A percentile compares a stretch with the other conserved stretches of the same genome.
Conservation (phyloP, 2,329 filamentous ascomycete genomes). For the Sclerotinia spermophila region DNA sequence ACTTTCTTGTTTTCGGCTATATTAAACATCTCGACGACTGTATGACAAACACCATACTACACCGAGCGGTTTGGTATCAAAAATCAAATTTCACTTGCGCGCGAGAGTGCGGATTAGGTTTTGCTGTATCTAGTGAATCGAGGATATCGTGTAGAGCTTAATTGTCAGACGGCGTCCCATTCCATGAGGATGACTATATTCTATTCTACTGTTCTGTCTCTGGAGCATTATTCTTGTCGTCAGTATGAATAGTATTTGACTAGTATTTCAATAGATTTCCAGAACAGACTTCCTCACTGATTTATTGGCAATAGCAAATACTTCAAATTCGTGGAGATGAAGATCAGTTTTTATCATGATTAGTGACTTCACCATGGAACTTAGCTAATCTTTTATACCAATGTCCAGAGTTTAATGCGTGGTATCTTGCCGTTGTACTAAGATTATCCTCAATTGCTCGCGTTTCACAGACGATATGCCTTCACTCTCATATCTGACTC, state of each 20-base stretch:
- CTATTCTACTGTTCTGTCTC: no score
- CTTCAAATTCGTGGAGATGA: not conserved
- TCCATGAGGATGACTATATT: no score
- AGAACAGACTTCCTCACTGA: not conserved
- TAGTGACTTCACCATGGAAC: not conserved
- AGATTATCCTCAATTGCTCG: not conserved
- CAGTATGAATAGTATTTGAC: no score
- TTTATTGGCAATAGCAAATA: not conserved
- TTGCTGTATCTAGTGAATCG: no score
- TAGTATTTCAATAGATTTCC: not conserved
- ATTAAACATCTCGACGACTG: no score
- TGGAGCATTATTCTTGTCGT: no score
- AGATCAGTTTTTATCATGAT: not conserved
- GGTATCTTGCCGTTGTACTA: not conserved
- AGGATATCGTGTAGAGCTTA: no score
- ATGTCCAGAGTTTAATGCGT: not conserved
- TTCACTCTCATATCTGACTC: not conserved
- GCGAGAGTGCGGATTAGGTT: no score
- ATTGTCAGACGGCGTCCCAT: no score
- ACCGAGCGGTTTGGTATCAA: no score
- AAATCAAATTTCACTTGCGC: no score
- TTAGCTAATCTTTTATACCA: not conserved
- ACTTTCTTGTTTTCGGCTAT: not conserved
- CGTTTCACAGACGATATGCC: not conserved
- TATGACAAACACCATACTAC: no score